A percentile compares a stretch with the other conserved stretches of the same genome.
Evolutionary conservation across 2,329 filamentous ascomycete genomes (phyloP).

Genomic region (Arthroderma sp.): DNA sequence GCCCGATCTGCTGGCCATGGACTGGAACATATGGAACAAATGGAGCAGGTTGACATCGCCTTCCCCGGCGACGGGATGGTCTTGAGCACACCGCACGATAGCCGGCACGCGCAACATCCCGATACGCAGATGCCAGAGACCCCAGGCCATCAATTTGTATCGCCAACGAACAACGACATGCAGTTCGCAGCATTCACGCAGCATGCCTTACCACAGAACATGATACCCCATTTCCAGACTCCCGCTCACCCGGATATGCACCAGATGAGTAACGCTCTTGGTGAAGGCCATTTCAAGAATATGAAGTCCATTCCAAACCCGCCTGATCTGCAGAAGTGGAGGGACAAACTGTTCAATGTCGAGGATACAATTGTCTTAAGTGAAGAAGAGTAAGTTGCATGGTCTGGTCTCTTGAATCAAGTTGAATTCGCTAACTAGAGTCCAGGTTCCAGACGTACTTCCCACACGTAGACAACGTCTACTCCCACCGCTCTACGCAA

Average conservation of each 20-base stretch:
- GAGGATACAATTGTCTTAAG: conserved; percentile 59
- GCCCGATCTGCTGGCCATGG: not conserved
- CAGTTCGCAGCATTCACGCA: not conserved
- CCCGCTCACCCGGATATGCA: not conserved
- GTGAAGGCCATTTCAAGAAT: conserved; percentile 21
- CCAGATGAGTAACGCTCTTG: not conserved
- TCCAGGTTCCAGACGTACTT: conserved; percentile 68
- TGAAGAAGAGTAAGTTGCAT: conserved; percentile 53
- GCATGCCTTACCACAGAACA: not conserved
- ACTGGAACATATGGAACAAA: not conserved
- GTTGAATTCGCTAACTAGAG: not conserved
- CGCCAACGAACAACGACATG: not conserved
- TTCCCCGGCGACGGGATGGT: not conserved
- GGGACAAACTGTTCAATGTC: conserved; percentile 62
- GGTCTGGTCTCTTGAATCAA: not conserved
- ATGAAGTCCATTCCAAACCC: conserved; percentile 52
- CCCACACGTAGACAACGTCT: conserved; percentile 72
- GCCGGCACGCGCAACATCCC: not conserved
- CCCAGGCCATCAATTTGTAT: not conserved
- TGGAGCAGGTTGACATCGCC: not conserved
- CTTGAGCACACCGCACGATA: not conserved
- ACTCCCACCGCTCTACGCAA: conserved; percentile 72
- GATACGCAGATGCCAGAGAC: not conserved
- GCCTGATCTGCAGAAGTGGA: conserved; percentile 56
- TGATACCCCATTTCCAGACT: conserved; percentile 6